Conservation (phyloP, 2,329 filamentous ascomycete genomes). For the Trichocomaceae sp. region DNA sequence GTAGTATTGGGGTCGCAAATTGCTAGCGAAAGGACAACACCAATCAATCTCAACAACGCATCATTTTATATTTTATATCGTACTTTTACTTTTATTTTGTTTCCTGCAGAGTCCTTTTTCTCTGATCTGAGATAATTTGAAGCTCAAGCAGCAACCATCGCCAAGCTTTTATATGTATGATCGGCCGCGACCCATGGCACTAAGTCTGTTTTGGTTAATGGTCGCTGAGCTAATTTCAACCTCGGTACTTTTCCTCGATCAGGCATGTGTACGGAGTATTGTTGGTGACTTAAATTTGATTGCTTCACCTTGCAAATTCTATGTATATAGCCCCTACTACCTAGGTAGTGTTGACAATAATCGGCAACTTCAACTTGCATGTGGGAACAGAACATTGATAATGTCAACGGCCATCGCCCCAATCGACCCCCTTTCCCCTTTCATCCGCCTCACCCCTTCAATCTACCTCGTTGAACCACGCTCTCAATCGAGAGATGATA, state of each 20-base stretch:
- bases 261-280: too few species aligned
- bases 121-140: neutral
- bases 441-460: conserved; percentile 28
- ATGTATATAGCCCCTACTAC: too few species aligned
- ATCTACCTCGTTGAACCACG: conserved; percentile 35
- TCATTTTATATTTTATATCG: too few species aligned
- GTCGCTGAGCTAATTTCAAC: neutral
- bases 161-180: neutral
- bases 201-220: neutral
- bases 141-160: too few species aligned
- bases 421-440: conserved; percentile 1
- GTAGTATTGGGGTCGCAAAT: too few species aligned
- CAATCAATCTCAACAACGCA: too few species aligned
- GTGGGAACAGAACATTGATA: neutral
- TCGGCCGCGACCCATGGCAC: neutral
- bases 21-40: too few species aligned
- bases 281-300: neutral
- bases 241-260: neutral
- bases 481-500: neutral
- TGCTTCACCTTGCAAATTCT: too few species aligned
- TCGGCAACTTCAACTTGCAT: too few species aligned
- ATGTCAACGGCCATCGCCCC: conserved; percentile 3
- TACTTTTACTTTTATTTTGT: too few species aligned
- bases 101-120: neutral
- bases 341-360: too few species aligned